phyloP scores from a whole-genome alignment of 1,139 yeast genomes.

The Zygoascus hellenicus region DNA sequence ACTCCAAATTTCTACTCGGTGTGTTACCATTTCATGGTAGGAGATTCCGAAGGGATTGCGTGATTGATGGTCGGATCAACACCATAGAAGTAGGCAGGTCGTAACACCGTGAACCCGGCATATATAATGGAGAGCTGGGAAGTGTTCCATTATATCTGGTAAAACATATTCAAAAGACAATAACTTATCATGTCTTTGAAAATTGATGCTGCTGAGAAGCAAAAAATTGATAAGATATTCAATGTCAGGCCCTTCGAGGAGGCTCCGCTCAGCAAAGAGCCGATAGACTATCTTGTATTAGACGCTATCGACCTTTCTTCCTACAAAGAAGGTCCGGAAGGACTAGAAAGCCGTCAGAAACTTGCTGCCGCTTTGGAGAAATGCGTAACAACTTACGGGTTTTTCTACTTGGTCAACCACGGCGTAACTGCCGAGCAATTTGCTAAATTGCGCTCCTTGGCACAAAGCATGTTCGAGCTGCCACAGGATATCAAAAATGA shows the following conservation, averaged over 20 bases:
- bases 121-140: no score
- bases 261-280: slow-evolving; percentile 4
- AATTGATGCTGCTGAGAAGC: background rate
- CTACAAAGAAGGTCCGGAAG: slow-evolving; percentile 10
- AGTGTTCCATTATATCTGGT: no score
- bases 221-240: slow-evolving; percentile 1
- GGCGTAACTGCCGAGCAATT: slow-evolving; percentile 15
- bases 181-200: background rate
- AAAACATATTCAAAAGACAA: no score
- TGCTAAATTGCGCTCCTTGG: slow-evolving; percentile 14
- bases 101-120: no score
- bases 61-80: no score
- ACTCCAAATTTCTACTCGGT: no score
- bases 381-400: slow-evolving; percentile 17
- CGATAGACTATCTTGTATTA: slow-evolving; percentile 4
- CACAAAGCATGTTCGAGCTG: slow-evolving; percentile 28
- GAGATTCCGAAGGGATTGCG: no score
- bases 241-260: slow-evolving; percentile 6
- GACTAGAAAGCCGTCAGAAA: slow-evolving; percentile 13
- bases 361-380: slow-evolving; percentile 14
- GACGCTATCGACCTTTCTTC: slow-evolving; percentile 7
- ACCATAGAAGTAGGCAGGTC: no score
- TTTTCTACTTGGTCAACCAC: slow-evolving; percentile 15
- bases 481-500: slow-evolving; percentile 23
- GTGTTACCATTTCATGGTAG: no score